phyloP scores from a whole-genome alignment of 23 red algal genomes.

The Cyanidium caldarium region DNA sequence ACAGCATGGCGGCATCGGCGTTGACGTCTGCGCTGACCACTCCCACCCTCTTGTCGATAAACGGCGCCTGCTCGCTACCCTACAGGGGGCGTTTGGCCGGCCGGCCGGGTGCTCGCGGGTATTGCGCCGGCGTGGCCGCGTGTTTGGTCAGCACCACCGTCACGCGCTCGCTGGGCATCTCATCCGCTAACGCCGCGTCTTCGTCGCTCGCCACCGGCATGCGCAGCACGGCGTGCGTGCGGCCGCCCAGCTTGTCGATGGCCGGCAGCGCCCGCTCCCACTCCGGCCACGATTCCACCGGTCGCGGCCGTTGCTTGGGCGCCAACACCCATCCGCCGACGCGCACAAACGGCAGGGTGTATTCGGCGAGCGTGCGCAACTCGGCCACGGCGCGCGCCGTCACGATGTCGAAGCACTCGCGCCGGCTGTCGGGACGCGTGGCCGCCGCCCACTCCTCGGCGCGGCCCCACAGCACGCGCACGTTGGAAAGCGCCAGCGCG shows the following conservation, averaged over 20 bases:
- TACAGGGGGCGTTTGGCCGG: not conserved
- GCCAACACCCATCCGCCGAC: conserved; percentile 58
- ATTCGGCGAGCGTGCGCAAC: conserved; percentile 42
- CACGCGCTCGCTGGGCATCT: not conserved
- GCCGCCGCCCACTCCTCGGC: conserved; percentile 31
- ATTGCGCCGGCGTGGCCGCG: not conserved
- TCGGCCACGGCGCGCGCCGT: conserved; percentile 55
- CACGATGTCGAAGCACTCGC: conserved; percentile 33
- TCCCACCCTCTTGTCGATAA: not conserved
- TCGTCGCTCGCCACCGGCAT: not conserved
- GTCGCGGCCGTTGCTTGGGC: conserved; percentile 21
- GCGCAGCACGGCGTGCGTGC: not conserved
- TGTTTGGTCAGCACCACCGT: not conserved
- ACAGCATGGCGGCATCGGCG: not conserved
- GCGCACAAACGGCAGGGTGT: conserved; percentile 37
- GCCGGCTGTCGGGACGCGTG: not conserved
- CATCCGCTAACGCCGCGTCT: not conserved
- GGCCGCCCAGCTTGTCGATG: not conserved
- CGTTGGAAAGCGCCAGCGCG: conserved; percentile 38
- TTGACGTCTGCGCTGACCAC: not conserved
- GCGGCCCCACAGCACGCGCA: conserved; percentile 38
- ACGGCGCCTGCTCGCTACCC: not conserved
- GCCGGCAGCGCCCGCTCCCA: not conserved
- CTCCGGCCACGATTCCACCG: not conserved
- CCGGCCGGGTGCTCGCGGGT: not conserved